These are phyloP conservation scores for Delonix regia DNA, from an alignment of 306 rosid species.

Conservation along the genomic window DNA sequence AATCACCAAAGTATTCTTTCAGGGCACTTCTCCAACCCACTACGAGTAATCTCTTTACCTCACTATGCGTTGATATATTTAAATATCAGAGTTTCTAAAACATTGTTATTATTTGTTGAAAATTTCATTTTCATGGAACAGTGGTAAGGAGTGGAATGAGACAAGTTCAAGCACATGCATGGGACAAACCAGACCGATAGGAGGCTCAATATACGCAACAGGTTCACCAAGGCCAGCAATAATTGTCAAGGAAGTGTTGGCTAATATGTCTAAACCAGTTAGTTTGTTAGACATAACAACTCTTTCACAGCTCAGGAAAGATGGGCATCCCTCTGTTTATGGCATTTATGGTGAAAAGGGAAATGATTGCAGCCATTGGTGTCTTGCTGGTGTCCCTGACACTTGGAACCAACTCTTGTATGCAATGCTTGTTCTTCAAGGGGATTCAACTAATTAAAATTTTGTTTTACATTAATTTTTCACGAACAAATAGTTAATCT, in stretches of 20 bases:
- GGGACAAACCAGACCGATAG: constrained; percentile 19
- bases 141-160: constrained; percentile 25
- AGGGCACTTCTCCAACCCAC: constrained; percentile 48
- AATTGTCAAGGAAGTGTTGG: constrained; percentile 16
- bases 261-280: constrained; percentile 20
- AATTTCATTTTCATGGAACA: not conserved
- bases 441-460: not conserved
- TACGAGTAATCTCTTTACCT: constrained; percentile 1
- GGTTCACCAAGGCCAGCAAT: not conserved
- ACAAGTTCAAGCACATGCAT: not conserved
- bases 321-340: constrained; percentile 35
- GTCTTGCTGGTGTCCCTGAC: constrained; percentile 37
- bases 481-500: not conserved
- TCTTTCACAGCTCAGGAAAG: constrained; percentile 28
- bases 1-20: constrained; percentile 36
- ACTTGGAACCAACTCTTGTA: constrained; percentile 33
- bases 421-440: not conserved
- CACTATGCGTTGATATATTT: not conserved
- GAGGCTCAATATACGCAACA: constrained; percentile 19
- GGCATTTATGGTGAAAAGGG: not conserved
- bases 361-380: constrained; percentile 37
- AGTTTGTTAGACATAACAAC: constrained; percentile 24
- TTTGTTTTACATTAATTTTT: not conserved
- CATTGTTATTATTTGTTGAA: too few species aligned
- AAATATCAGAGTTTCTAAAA: not conserved